Base-by-base conservation (phyloP, 164 flowering plant species). In the Warburgia ugandensis region DNA sequence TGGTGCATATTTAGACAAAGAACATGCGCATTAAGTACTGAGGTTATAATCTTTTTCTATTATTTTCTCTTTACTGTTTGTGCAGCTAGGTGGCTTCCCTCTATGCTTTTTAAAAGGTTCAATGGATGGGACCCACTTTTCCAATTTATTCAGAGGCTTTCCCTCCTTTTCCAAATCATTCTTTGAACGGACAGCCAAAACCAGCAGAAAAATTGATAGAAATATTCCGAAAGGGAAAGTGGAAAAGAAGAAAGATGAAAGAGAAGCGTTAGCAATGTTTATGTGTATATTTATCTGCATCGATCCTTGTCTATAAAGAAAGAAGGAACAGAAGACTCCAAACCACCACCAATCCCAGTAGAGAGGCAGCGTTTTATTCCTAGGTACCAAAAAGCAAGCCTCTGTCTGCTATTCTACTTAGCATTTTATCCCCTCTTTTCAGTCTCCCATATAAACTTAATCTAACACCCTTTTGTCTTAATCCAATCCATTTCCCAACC, bases 331-430 rank as follows among this genome's bases (percentile, higher is more conserved):
- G 6, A 3, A 10, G 6, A 19, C 16, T 22, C 23, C 13, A 39
- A 7, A n/a, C n/a, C n/a, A n/a, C 42, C 17, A 20, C 49, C 49
- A 45, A 45, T 45, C 49, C 49, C 10, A 16, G 49, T 45, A 25
- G 31, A 27, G 49, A 45, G 49, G 11, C 49, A 23, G 20, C 13
- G 27, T 45, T 45, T 45, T 45, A 45, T 45, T 45, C 49, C 30
- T 45, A 45, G 49, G 26, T 26, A 19, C 49, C 49, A 45, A 45
- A 45, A 45, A 45, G 49, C 32, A 45, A 14, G 19, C 49, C 30
- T 28, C 49, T 45, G 49, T 45, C 41, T 37, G 6, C 26, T n/a
- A 39, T 44, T 11, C 25, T 20, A 4, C 45, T 42, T 21, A 42
- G 21, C 25, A 17, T 42, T 42, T 17, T 42, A 20, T 42, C 23